These are phyloP conservation scores for Pichia norvegensis DNA, from an alignment of 1,139 yeast species.

Conservation along the genomic window DNA sequence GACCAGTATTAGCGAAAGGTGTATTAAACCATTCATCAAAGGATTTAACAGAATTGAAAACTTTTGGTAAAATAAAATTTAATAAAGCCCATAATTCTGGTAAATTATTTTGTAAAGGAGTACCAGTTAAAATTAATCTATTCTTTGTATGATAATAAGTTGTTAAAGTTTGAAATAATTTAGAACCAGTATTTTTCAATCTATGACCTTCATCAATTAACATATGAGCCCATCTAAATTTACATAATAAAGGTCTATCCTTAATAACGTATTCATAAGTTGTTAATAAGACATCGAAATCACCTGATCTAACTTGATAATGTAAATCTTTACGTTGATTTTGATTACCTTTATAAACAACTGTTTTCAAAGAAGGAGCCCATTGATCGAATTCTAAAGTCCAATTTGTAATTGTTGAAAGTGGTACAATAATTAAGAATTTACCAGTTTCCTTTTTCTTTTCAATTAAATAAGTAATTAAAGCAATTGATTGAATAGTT, in stretches of 20 bases:
- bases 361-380: slow-evolving; percentile 68
- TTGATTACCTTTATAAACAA: slow-evolving; percentile 72
- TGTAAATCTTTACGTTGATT: slow-evolving; percentile 59
- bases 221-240: slow-evolving; percentile 76
- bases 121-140: slow-evolving; percentile 77
- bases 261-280: slow-evolving; percentile 75
- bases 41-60: slow-evolving; percentile 77
- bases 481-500: slow-evolving; percentile 76
- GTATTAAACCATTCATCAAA: slow-evolving; percentile 86
- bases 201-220: slow-evolving; percentile 87
- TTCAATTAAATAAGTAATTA: slow-evolving; percentile 68
- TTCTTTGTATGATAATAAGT: slow-evolving; percentile 65
- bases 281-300: slow-evolving; percentile 69
- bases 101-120: slow-evolving; percentile 76
- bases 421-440: slow-evolving; percentile 72
- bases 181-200: slow-evolving; percentile 74
- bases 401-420: slow-evolving; percentile 82
- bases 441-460: slow-evolving; percentile 60
- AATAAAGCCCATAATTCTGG: slow-evolving; percentile 82
- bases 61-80: slow-evolving; percentile 71
- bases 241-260: slow-evolving; percentile 60
- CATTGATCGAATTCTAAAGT: slow-evolving; percentile 77
- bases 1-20: slow-evolving; percentile 76
- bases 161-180: slow-evolving; percentile 64
- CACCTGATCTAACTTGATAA: slow-evolving; percentile 52